phyloP scores from a whole-genome alignment of 768 basidiomycete genomes.

The Lentinula sp. region DNA sequence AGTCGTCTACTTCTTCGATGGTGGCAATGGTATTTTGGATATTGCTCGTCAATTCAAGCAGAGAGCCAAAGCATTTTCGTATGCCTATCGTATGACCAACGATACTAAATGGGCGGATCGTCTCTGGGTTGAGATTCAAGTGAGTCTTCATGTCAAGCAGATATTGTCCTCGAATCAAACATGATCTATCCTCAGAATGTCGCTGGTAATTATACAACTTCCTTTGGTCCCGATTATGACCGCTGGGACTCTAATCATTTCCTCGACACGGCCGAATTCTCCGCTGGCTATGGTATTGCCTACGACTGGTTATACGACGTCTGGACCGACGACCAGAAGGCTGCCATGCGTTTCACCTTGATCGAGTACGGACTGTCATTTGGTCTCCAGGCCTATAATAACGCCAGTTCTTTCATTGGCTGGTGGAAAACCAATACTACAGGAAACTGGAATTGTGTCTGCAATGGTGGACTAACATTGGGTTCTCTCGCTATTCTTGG shows the following conservation, averaged over 20 bases:
- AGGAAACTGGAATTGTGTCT: conserved; percentile 99
- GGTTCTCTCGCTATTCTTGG: conserved; percentile 86
- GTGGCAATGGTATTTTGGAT: conserved; percentile 88
- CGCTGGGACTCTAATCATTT: conserved; percentile 91
- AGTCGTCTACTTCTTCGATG: conserved; percentile 70
- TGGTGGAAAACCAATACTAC: conserved; percentile 76
- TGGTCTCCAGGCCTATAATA: conserved; percentile 52
- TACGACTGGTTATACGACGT: conserved; percentile 95
- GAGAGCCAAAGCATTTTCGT: conserved; percentile 88
- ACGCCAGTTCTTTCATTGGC: conserved; percentile 33
- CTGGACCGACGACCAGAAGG: conserved; percentile 72
- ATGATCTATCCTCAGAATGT: conserved; percentile 46
- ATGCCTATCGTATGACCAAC: conserved; percentile 86
- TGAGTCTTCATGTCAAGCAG: conserved; percentile 26
- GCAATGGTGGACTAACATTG: conserved; percentile 85
- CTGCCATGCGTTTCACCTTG: conserved; percentile 62
- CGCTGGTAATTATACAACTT: conserved; percentile 56
- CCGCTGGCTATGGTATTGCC: conserved; percentile 83
- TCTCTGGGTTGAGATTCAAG: conserved; percentile 77
- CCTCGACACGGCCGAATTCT: conserved; percentile 88
- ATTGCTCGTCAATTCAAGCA: conserved; percentile 84
- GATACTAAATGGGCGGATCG: conserved; percentile 90
- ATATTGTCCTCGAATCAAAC: background rate
- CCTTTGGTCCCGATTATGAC: conserved; percentile 59
- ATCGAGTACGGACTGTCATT: conserved; percentile 70